These are phyloP conservation scores for Fonsecaea pugnacius DNA, from an alignment of 2,329 filamentous ascomycete genomes.

Conservation along the genomic window DNA sequence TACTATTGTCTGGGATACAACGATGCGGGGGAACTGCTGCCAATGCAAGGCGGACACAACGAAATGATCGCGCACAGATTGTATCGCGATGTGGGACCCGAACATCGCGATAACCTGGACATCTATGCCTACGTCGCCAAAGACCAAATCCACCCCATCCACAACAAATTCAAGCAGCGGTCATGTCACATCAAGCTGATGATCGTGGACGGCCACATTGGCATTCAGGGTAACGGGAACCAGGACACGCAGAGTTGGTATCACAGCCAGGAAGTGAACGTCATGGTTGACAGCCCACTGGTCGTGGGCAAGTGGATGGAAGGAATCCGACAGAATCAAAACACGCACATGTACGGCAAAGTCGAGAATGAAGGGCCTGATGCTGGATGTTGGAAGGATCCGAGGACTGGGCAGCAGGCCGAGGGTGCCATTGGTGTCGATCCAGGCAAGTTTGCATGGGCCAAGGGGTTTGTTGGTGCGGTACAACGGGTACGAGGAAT, in stretches of 20 bases:
- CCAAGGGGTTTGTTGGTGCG: slow-evolving; percentile 62
- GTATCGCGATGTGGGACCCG: slow-evolving; percentile 60
- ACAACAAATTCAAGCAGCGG: slow-evolving; percentile 67
- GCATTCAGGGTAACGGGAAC: slow-evolving; percentile 74
- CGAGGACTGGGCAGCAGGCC: slow-evolving; percentile 50
- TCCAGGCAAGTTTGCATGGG: slow-evolving; percentile 62
- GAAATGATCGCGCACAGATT: slow-evolving; percentile 69
- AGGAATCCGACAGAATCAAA: slow-evolving; percentile 67
- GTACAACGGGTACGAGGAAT: slow-evolving; percentile 62
- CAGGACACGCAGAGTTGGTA: slow-evolving; percentile 82
- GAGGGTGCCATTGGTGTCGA: slow-evolving; percentile 58
- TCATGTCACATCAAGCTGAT: slow-evolving; percentile 79
- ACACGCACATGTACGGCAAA: slow-evolving; percentile 64
- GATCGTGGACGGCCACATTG: slow-evolving; percentile 71
- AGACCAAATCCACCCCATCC: slow-evolving; percentile 70
- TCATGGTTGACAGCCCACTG: slow-evolving; percentile 69
- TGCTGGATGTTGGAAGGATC: slow-evolving; percentile 68
- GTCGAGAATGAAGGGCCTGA: slow-evolving; percentile 48
- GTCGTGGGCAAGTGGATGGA: slow-evolving; percentile 69
- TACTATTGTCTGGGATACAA: slow-evolving; percentile 81
- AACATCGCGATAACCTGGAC: slow-evolving; percentile 58
- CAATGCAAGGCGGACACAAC: slow-evolving; percentile 75
- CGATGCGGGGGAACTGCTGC: slow-evolving; percentile 74
- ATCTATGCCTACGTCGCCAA: slow-evolving; percentile 75
- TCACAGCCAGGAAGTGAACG: slow-evolving; percentile 76